Evolutionary conservation across 805 yeast genomes (phyloP).

Genomic region (Starmerella riodocensis): DNA sequence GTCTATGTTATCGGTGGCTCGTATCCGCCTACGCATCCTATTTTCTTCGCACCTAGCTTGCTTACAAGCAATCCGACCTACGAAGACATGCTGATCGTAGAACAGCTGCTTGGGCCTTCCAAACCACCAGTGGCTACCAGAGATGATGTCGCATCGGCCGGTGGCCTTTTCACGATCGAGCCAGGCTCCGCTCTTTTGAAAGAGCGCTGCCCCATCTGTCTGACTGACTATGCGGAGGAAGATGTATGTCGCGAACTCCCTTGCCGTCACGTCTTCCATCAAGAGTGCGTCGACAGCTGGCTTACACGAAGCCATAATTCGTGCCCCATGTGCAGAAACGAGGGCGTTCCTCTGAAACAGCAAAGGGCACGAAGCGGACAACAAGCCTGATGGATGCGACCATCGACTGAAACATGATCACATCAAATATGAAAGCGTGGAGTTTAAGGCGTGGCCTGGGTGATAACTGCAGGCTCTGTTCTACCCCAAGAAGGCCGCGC

Average conservation of each 20-base stretch:
- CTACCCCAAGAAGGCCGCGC: too few relatives aligned
- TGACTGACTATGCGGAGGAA: conserved; percentile 35
- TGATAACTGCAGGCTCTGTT: too few relatives aligned
- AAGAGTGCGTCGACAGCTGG: conserved; percentile 48
- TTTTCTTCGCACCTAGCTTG: conserved; percentile 36
- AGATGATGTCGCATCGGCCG: conserved; percentile 32
- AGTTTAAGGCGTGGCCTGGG: too few relatives aligned
- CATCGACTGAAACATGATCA: too few relatives aligned
- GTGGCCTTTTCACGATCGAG: conserved; percentile 27
- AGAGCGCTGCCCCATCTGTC: conserved; percentile 34
- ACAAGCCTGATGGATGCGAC: neutral
- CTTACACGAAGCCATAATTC: conserved; percentile 39
- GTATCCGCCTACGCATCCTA: conserved; percentile 38
- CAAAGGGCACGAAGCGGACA: too few relatives aligned
- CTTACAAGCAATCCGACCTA: conserved; percentile 39
- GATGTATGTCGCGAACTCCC: conserved; percentile 37
- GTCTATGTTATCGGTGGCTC: conserved; percentile 48
- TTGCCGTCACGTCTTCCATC: conserved; percentile 44
- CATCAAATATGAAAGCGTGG: too few relatives aligned
- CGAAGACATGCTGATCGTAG: conserved; percentile 37
- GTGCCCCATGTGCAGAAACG: conserved; percentile 44
- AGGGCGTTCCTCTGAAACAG: conserved; percentile 9
- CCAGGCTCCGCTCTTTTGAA: conserved; percentile 14
- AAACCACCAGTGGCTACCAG: conserved; percentile 34
- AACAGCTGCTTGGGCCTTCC: conserved; percentile 37